Evolutionary conservation across 73 alveolate genomes (phyloP).

Genomic region (Symbiodinium pilosum): DNA sequence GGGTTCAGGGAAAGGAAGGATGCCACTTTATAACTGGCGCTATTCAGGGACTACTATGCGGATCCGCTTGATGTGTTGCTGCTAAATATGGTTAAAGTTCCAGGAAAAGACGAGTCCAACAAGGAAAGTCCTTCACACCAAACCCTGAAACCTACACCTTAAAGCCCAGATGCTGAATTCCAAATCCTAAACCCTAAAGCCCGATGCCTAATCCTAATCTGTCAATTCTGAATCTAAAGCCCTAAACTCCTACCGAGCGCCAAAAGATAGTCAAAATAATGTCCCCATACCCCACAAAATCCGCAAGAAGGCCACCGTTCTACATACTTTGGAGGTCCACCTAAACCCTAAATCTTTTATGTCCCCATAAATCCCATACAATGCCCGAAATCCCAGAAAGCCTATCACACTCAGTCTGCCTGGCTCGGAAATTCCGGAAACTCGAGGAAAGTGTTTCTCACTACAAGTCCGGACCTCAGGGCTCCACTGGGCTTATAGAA

Average conservation of each 20-base stretch:
- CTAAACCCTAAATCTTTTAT: not conserved
- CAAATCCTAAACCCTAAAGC: not conserved
- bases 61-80: not conserved
- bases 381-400: not conserved
- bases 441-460: constrained; percentile 78
- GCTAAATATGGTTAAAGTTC: not conserved
- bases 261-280: too few relatives aligned
- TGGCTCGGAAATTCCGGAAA: constrained; percentile 3
- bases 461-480: constrained; percentile 71
- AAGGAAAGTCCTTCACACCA: too few relatives aligned
- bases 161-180: too few relatives aligned
- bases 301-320: too few relatives aligned
- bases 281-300: not conserved
- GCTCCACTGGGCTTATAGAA: not conserved
- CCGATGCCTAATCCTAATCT: not conserved
- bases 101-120: too few relatives aligned
- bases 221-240: not conserved
- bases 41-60: too few relatives aligned
- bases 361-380: too few relatives aligned
- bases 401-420: not conserved
- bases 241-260: not conserved
- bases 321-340: too few relatives aligned
- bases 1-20: too few relatives aligned
- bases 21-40: too few relatives aligned
- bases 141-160: too few relatives aligned